A percentile compares a stretch with the other conserved stretches of the same genome.
These are phyloP conservation scores for Pouteria campechiana DNA, from an alignment of 179 eudicot species.

Conservation along the genomic window DNA sequence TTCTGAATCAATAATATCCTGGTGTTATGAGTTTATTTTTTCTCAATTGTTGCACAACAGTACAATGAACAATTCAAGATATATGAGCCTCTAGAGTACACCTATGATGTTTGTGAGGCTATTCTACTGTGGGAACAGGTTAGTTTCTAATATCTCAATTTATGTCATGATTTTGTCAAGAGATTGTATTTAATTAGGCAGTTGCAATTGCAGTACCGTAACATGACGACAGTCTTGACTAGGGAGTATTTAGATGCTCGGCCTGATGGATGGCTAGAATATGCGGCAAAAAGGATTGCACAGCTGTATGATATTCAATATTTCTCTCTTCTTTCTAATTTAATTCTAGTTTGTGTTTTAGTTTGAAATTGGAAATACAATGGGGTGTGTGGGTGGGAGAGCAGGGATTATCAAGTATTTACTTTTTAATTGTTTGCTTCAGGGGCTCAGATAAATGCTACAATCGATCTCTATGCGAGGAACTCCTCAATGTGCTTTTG, in stretches of 20 bases:
- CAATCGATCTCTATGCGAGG: conserved; percentile 81
- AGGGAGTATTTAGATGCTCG: conserved; percentile 96
- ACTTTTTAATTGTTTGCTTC: conserved; percentile 2
- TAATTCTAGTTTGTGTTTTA: too few relatives aligned
- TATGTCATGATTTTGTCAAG: not conserved
- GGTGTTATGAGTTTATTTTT: too few relatives aligned
- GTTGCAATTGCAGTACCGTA: conserved; percentile 82
- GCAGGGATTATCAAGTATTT: not conserved
- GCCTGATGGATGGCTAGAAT: conserved; percentile 95
- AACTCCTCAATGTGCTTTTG: conserved; percentile 68
- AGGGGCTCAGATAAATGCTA: conserved; percentile 88
- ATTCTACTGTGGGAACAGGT: conserved; percentile 98
- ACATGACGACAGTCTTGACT: conserved; percentile 95
- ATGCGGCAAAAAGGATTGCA: conserved; percentile 95
- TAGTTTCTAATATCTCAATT: not conserved
- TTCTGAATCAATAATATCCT: too few relatives aligned
- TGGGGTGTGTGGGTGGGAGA: not conserved
- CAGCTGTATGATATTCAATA: conserved; percentile 52
- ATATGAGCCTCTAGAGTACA: conserved; percentile 85
- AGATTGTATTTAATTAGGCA: conserved; percentile 12
- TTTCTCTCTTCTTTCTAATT: not conserved
- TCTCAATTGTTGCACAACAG: too few relatives aligned
- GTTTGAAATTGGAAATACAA: not conserved
- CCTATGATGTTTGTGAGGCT: conserved; percentile 82
- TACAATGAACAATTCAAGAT: conserved; percentile 73